Percentiles rank a stretch among this genome's conserved stretches.
Evolutionary conservation across 495 filamentous ascomycete species (phyloP).

Genomic region (Extremus antarcticus): DNA sequence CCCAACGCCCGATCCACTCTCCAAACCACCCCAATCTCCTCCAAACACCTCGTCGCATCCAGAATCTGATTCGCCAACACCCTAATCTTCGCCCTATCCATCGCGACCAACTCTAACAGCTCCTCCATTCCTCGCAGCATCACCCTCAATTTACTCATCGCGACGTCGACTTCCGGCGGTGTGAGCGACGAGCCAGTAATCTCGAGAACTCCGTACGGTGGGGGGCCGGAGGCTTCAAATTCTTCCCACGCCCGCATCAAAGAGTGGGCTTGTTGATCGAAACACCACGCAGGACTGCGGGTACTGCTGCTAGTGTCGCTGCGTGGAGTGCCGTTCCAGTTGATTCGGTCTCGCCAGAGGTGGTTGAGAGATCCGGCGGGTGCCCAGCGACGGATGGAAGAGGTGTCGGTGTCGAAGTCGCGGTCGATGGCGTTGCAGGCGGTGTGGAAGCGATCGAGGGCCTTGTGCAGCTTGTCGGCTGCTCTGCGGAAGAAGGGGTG

Average conservation of each 20-base stretch:
- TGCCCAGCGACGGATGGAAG: neutral
- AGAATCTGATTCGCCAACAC: constrained; percentile 6
- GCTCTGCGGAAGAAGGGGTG: neutral
- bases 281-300: neutral
- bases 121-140: constrained; percentile 1
- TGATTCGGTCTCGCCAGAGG: neutral
- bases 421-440: neutral
- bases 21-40: neutral
- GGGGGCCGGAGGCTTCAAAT: neutral
- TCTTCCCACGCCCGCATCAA: neutral
- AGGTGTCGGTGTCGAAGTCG: neutral
- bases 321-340: neutral
- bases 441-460: neutral
- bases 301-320: neutral
- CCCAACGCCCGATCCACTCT: neutral
- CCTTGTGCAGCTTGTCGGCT: neutral
- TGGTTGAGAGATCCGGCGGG: neutral
- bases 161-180: neutral
- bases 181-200: neutral
- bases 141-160: neutral
- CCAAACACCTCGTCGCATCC: neutral
- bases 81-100: constrained; percentile 7
- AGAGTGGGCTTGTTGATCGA: neutral
- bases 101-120: constrained; percentile 3
- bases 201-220: neutral